Evolutionary conservation across 164 flowering plant genomes (phyloP), one percentile per base, ranked within the genome.

Genomic region (Macadamia integrifolia): DNA sequence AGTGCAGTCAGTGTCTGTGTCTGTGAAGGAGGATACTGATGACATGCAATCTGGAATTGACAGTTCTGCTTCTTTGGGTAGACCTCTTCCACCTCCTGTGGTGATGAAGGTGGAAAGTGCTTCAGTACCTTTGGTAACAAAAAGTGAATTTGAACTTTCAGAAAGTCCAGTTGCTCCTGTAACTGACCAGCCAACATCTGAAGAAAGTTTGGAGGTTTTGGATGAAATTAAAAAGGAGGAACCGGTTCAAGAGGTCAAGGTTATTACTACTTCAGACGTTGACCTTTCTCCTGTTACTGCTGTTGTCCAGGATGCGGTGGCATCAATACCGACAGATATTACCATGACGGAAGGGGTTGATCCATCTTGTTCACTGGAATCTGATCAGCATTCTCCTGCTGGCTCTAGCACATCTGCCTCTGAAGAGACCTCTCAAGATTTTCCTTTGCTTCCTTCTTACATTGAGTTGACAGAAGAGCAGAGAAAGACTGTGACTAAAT

Each of bases 401-500:
- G 66, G 66, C 67, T 74, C 83, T 55, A 78, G 71, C 56, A 56
- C 77, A 29, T 71, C 84, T 64, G 74, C 76, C 9, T 65, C 80
- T 67, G 99, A 91, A 69, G 94, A 85, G 67, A 74, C 73, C 28
- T 74, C 71, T 65, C 76, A 53, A 23, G 89, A 92, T 13, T 84
- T 91, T 74, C 92, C 96, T 53, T 35, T 29, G 55, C 67, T 85
- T 77, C 97, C 95, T 1, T 61, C 68, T 44, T 87, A 80, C 73
- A 76, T 92, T 79, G 92, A 86, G 61, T 74, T 91, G 61, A 65
- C 87, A 8, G 82, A 79, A 63, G 93, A 86, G n/a, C 85, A 85
- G 52, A 70, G 82, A 66, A 72, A 42, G 53, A 72, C 29, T 65
- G 71, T 83, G 71, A 73, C 77, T 70, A 80, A 74, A 60, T 59